phyloP scores from a whole-genome alignment of 1,139 yeast genomes.

The Kurtzmaniella quercitrusa region DNA sequence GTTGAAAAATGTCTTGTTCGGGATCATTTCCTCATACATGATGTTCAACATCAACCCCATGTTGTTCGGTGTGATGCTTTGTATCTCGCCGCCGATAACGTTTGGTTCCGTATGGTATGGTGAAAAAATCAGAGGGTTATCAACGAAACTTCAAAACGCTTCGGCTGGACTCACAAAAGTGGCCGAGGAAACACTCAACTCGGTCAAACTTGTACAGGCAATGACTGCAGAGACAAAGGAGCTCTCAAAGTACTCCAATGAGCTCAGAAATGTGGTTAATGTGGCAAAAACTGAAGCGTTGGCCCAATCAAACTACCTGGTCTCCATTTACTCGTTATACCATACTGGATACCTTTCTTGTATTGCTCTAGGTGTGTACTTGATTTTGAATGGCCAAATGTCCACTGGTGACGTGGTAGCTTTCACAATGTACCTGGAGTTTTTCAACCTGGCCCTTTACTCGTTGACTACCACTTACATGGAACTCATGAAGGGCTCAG shows the following conservation, averaged over 20 bases:
- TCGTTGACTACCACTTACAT: constrained; percentile 49
- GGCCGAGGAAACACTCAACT: constrained; percentile 43
- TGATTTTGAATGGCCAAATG: constrained; percentile 41
- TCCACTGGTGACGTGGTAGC: constrained; percentile 46
- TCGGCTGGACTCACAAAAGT: constrained; percentile 46
- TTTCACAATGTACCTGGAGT: constrained; percentile 47
- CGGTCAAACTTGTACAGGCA: constrained; percentile 42
- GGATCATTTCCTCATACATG: constrained; percentile 43
- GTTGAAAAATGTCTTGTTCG: constrained; percentile 43
- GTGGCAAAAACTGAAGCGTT: constrained; percentile 46
- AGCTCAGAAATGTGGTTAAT: constrained; percentile 36
- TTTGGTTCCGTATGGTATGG: constrained; percentile 50
- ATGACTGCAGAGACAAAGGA: constrained; percentile 45
- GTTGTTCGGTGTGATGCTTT: constrained; percentile 45
- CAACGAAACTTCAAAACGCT: constrained; percentile 43
- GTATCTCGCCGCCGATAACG: constrained; percentile 51
- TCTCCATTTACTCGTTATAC: constrained; percentile 41
- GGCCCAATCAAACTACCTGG: constrained; percentile 45
- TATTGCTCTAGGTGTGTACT: constrained; percentile 42
- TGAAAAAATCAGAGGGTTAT: constrained; percentile 40
- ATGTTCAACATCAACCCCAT: constrained; percentile 44
- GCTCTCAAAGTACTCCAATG: constrained; percentile 35
- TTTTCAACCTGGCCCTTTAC: constrained; percentile 46
- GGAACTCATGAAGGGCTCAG: constrained; percentile 54
- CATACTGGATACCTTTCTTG: constrained; percentile 45